Percentiles rank a stretch among this genome's conserved stretches.
These are phyloP conservation scores for Podaxis mareebaensis DNA, from an alignment of 768 basidiomycete species.

Conservation along the genomic window DNA sequence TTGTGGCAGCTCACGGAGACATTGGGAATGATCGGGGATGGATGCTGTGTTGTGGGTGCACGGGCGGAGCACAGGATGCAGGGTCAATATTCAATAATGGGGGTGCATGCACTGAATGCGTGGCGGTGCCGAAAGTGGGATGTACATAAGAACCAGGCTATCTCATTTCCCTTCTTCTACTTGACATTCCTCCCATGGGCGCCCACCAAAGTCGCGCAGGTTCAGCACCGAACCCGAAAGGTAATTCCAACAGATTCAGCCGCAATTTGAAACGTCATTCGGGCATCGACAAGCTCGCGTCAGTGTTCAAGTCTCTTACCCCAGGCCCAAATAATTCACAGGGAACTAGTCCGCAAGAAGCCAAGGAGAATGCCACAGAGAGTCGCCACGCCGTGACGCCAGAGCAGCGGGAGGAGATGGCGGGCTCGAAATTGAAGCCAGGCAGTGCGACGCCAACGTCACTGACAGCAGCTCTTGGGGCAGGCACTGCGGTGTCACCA, in stretches of 20 bases:
- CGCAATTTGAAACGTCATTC: constrained; percentile 27
- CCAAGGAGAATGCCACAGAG: background rate
- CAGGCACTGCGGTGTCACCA: constrained; percentile 9
- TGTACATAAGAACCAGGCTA: background rate
- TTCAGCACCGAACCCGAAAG: constrained; percentile 15
- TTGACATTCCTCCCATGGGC: constrained; percentile 27
- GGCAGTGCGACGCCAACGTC: constrained; percentile 19
- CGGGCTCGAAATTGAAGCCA: constrained; percentile 12
- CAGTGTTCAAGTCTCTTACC: constrained; percentile 17
- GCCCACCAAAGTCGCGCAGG: constrained; percentile 29
- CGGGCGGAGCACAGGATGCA: background rate
- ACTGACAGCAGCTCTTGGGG: background rate
- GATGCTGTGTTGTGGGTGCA: background rate
- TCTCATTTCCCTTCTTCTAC: background rate
- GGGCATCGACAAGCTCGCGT: constrained; percentile 23
- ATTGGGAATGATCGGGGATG: background rate
- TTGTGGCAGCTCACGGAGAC: background rate
- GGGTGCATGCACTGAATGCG: background rate
- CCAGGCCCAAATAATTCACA: background rate
- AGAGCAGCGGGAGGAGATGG: background rate
- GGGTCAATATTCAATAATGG: background rate
- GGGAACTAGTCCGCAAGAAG: constrained; percentile 1
- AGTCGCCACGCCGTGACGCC: background rate
- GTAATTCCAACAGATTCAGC: constrained; percentile 18
- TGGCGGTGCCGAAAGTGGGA: background rate